A percentile compares a stretch with the other conserved stretches of the same genome.
Conservation (phyloP, 768 basidiomycete species). For the Mycena capillaripes region DNA sequence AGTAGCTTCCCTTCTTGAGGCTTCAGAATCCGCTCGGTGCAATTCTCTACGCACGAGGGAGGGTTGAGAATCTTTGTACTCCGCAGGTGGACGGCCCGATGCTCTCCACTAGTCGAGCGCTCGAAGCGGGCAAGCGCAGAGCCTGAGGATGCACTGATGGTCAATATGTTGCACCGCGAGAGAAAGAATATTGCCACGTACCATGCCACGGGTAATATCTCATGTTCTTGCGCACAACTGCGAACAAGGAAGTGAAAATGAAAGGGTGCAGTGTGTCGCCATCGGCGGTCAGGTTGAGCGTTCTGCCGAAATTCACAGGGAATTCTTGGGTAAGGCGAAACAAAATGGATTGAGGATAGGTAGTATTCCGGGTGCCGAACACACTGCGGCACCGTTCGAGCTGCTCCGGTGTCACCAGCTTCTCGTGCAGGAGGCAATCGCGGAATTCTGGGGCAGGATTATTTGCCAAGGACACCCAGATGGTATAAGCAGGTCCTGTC, state of each 20-base stretch:
- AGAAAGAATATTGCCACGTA: background rate
- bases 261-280: background rate
- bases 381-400: background rate
- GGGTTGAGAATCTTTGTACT: background rate
- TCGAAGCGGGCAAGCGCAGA: background rate
- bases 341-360: background rate
- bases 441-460: background rate
- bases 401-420: background rate
- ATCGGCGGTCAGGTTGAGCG: background rate
- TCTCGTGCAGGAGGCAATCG: background rate
- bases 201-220: background rate
- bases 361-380: background rate
- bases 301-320: background rate
- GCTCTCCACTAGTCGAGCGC: background rate
- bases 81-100: background rate
- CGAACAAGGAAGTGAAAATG: background rate
- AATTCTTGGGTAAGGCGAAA: constrained; percentile 3
- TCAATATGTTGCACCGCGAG: background rate
- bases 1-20: background rate
- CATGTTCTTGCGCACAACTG: background rate
- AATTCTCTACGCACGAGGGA: background rate
- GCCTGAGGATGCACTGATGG: background rate
- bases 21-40: too few species aligned
- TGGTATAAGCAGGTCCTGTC: background rate
- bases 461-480: background rate